Percentiles rank a stretch among this genome's conserved stretches.
These are phyloP conservation scores for Arthrobotrys iridis DNA, from an alignment of 2,329 filamentous ascomycete species.

Conservation along the genomic window DNA sequence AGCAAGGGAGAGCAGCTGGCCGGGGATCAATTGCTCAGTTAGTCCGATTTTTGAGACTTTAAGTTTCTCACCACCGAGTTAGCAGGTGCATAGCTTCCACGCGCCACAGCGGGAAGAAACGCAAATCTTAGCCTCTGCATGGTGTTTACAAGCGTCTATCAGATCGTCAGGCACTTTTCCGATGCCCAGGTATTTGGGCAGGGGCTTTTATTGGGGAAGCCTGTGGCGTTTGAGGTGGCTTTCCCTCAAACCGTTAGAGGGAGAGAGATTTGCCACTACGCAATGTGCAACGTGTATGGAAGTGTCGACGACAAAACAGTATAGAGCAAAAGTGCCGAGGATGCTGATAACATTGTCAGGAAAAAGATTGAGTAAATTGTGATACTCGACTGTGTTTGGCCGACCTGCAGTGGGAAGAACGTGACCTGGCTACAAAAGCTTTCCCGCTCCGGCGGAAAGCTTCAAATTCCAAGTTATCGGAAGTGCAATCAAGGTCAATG, in stretches of 20 bases:
- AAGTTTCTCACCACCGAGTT: background rate
- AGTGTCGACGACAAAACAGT: too few relatives aligned
- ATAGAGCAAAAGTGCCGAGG: too few relatives aligned
- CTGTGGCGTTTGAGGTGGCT: conserved; percentile 10
- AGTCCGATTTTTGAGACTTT: too few relatives aligned
- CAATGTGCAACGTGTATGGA: too few relatives aligned
- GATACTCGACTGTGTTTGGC: too few relatives aligned
- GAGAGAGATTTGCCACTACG: background rate
- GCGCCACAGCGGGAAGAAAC: conserved; percentile 9
- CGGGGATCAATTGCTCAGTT: background rate
- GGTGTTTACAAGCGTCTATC: background rate
- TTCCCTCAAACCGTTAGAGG: background rate
- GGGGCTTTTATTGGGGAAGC: background rate
- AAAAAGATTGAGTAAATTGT: too few relatives aligned
- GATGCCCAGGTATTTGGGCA: conserved; percentile 37
- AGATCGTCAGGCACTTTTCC: conserved; percentile 51
- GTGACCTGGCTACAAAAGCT: background rate
- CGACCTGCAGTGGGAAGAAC: background rate
- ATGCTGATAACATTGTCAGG: too few relatives aligned
- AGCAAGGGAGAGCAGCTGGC: background rate
- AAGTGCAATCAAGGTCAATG: too few relatives aligned
- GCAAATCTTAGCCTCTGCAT: background rate
- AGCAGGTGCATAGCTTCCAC: background rate
- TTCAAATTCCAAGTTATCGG: background rate
- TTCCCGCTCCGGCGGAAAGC: background rate